Evolutionary conservation across 192 early-diverging fungal species (phyloP).

Genomic region (Gigaspora rosea): DNA sequence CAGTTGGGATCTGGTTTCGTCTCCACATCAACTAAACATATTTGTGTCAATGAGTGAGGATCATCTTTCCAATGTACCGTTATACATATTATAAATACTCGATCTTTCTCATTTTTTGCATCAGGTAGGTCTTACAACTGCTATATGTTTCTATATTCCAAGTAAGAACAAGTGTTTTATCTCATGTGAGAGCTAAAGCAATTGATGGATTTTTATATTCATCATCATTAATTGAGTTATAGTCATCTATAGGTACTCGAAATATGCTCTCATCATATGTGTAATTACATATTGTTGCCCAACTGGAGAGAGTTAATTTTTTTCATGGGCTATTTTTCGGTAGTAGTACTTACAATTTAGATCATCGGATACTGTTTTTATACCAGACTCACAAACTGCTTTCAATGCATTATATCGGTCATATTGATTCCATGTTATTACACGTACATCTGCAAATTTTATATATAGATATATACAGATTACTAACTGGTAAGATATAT

Average conservation of each 20-base stretch:
- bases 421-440: slow-evolving; percentile 12
- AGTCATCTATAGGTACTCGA: neutral
- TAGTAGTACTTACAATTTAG: neutral
- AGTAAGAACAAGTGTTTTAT: neutral
- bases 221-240: neutral
- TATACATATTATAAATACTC: slow-evolving; percentile 16
- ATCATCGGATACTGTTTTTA: neutral
- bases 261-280: too few species aligned
- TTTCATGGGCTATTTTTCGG: slow-evolving; percentile 4
- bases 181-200: neutral
- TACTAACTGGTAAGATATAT: too few species aligned
- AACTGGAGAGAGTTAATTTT: slow-evolving; percentile 13
- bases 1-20: neutral
- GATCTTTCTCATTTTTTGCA: neutral
- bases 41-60: neutral
- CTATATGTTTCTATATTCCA: slow-evolving; percentile 18
- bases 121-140: neutral
- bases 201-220: neutral
- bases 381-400: neutral
- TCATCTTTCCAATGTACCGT: slow-evolving; percentile 20
- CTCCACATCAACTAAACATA: slow-evolving; percentile 5
- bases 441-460: too few species aligned
- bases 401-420: slow-evolving; percentile 2
- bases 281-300: slow-evolving; percentile 11
- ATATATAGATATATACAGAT: too few species aligned